These are phyloP conservation scores for Saccharomycopsis guyanensis DNA, from an alignment of 805 yeast species.

Conservation along the genomic window DNA sequence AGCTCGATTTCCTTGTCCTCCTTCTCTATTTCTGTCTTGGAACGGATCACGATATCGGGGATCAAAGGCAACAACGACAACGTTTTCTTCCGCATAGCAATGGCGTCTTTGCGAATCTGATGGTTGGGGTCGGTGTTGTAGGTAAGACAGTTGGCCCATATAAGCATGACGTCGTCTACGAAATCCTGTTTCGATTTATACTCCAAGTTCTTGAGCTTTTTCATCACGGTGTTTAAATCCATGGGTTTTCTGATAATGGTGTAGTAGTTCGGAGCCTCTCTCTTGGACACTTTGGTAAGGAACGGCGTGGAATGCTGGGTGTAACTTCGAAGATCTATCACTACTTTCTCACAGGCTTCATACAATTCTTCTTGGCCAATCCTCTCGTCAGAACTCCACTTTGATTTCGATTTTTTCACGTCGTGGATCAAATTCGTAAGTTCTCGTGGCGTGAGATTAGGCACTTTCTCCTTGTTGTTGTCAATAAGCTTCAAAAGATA, in stretches of 20 bases:
- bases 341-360: conserved; percentile 96
- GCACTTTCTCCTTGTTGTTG: conserved; percentile 63
- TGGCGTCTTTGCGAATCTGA: conserved; percentile 81
- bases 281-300: conserved; percentile 87
- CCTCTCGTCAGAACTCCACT: conserved; percentile 94
- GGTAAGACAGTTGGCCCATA: conserved; percentile 90
- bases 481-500: conserved; percentile 76
- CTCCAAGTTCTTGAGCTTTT: conserved; percentile 74
- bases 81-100: conserved; percentile 93
- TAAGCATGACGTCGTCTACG: conserved; percentile 91
- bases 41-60: conserved; percentile 79
- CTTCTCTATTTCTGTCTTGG: conserved; percentile 60
- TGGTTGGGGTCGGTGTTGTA: conserved; percentile 95
- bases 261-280: conserved; percentile 97
- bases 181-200: conserved; percentile 81
- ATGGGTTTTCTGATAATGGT: conserved; percentile 86
- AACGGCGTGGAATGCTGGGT: conserved; percentile 97
- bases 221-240: conserved; percentile 93
- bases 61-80: conserved; percentile 68
- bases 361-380: conserved; percentile 97
- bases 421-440: conserved; percentile 80
- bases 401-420: conserved; percentile 89
- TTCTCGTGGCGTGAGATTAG: conserved; percentile 67
- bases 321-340: conserved; percentile 77
- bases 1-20: conserved; percentile 43